Percentiles rank a stretch among this genome's conserved stretches.
phyloP scores from a whole-genome alignment of 1,139 yeast species.

The Suhomyces atakaporum region DNA sequence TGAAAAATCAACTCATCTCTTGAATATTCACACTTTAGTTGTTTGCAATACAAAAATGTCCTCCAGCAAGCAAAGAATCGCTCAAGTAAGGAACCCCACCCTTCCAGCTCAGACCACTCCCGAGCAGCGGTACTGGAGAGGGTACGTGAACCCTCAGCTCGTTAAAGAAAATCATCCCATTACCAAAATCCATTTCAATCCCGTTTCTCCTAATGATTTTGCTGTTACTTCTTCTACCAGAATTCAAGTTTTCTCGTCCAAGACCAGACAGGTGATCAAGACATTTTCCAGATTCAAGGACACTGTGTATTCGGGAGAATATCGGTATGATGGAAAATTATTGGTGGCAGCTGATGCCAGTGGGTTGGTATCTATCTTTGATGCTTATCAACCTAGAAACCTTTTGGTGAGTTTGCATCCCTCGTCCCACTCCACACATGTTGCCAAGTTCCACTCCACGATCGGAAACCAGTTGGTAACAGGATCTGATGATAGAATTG shows the following conservation, averaged over 20 bases:
- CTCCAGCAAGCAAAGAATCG: conserved; percentile 67
- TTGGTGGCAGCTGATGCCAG: conserved; percentile 88
- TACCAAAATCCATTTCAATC: conserved; percentile 84
- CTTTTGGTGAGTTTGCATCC: conserved; percentile 79
- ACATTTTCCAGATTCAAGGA: conserved; percentile 92
- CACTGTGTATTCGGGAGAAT: conserved; percentile 84
- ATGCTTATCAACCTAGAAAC: conserved; percentile 76
- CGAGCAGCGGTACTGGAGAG: conserved; percentile 94
- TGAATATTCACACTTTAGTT: conserved; percentile 10
- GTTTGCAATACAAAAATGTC: conserved; percentile 57
- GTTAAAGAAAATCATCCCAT: conserved; percentile 94
- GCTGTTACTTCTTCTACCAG: conserved; percentile 92
- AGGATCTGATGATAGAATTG: conserved; percentile 88
- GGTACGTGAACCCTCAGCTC: conserved; percentile 77
- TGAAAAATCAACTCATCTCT: conserved; percentile 16
- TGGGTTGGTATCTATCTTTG: conserved; percentile 82
- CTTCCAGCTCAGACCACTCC: conserved; percentile 82
- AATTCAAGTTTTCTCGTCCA: conserved; percentile 87
- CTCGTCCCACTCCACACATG: conserved; percentile 85
- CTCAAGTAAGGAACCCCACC: conserved; percentile 71
- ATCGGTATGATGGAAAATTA: conserved; percentile 78
- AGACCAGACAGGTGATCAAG: conserved; percentile 86
- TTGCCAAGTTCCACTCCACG: conserved; percentile 86
- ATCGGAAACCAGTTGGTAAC: conserved; percentile 73
- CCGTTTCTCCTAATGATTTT: conserved; percentile 84